Base-by-base conservation (phyloP, 2,329 filamentous ascomycete species). In the Aspergillus sergii region DNA sequence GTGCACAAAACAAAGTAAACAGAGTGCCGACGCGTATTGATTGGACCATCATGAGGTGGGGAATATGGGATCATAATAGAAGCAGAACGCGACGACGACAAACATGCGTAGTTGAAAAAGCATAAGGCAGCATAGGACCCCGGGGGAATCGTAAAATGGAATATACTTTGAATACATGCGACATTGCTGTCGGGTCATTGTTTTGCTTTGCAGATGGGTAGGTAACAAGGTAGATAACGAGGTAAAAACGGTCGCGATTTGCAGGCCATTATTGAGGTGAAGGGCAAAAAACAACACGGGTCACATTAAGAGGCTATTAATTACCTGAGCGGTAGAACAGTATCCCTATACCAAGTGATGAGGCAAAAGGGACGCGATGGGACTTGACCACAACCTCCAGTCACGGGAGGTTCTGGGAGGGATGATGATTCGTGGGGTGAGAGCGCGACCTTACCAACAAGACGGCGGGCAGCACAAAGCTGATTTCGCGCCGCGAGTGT, bases 1-100 rank as follows among this genome's bases (percentile, higher is more conserved):
- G 57, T 59, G 54, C 46, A 50, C 43, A 23, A 58, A 66, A 51
- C 36, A 43, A 30, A 62, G 58, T 65, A 67, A 63, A 65, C 50
- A 63, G 36, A 63, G 62, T 30, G 65, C 64, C 21, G 68, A 72
- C 70, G 70, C 70, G 70, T 72, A 65, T 39, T 70, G 69, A 71
- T 71, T 70, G 69, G 69, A 55, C 54, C 60, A 58, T 59, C 36
- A 57, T 55, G 30, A 14, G 43, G 59, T 46, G 54, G 61, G 60
- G 63, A 54, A 46, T 34, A 26, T 56, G 46, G 60, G 59, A 41
- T 55, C 51, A 64, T 51, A 57, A 50, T 58, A 51, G 32, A 65
- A 57, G 54, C 51, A 56, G 55, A 63, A 70, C 67, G 67, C 69
- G 64, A 70, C 65, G 51, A 32, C 34, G 55, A 60, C 30, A 50